Conservation (phyloP, 345 rosid species). For the Aquilaria yunnanensis region DNA sequence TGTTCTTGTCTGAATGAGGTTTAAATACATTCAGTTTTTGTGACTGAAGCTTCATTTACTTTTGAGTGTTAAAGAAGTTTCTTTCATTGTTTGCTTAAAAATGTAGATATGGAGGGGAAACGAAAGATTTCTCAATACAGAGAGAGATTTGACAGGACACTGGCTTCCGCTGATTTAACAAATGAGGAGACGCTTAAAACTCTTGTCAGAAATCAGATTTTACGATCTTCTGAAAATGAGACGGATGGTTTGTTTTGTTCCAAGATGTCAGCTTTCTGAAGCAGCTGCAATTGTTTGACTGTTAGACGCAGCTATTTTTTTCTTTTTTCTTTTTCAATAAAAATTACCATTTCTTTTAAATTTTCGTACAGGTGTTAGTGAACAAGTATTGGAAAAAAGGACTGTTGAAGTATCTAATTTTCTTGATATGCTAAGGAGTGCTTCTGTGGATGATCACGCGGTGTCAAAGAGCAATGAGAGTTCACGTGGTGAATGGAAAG, state of each 20-base stretch:
- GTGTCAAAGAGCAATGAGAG: slow-evolving; percentile 29
- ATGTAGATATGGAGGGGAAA: slow-evolving; percentile 47
- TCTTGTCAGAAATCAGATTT: slow-evolving; percentile 59
- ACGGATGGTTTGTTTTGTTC: slow-evolving; percentile 34
- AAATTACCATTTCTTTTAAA: background rate
- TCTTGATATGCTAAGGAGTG: slow-evolving; percentile 88
- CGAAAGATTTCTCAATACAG: slow-evolving; percentile 52
- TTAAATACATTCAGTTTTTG: background rate
- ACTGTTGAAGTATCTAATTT: slow-evolving; percentile 50
- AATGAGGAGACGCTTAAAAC: slow-evolving; percentile 41
- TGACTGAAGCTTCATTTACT: background rate
- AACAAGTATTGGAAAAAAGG: slow-evolving; percentile 45
- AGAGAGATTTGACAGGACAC: slow-evolving; percentile 66
- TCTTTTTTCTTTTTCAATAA: background rate
- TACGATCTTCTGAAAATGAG: slow-evolving; percentile 28
- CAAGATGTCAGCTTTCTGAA: background rate
- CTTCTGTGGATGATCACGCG: slow-evolving; percentile 39
- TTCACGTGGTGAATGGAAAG: slow-evolving; percentile 77
- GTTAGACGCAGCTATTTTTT: background rate
- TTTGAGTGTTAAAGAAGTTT: slow-evolving; percentile 5
- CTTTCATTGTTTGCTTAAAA: slow-evolving; percentile 14
- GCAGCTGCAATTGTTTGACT: background rate
- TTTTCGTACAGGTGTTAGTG: slow-evolving; percentile 40
- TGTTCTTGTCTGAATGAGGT: background rate
- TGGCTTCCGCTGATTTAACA: slow-evolving; percentile 63